Base-by-base conservation (phyloP, 2,329 filamentous ascomycete genomes). In the Colletotrichum melonis region DNA sequence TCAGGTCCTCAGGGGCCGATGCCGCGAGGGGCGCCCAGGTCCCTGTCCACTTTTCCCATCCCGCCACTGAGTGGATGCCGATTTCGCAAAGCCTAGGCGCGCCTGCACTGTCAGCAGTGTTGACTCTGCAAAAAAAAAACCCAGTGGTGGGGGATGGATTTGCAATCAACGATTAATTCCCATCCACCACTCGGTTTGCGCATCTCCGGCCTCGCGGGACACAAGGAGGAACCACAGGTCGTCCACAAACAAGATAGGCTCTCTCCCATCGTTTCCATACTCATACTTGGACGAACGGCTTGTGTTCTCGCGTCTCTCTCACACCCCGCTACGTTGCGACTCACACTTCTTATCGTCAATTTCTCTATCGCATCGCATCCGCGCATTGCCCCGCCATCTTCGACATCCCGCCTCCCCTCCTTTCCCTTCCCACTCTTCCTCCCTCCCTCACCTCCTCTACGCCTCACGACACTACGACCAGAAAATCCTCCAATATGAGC, bases 401-500 rank as follows among this genome's bases (percentile, higher is more conserved):
- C 46, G 9, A 14, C 32, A 35, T 32, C 24, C 46, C 57, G 22
- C 65, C 28, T 54, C 19, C 8, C 42, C 42, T 49, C 42, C 28
- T 22, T n/a, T 62, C 30, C 8, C 28, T 22, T 22, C 28, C 22
- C n/a, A 59, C 46, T 24, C 54, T n/a, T 12, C 24, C 19, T n/a
- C 49, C 63, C 35, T 30, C 19, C 14, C 1, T 5, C 24, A 26
- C 55, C 42, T 5, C n/a, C 38, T 24, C 30, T 6, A 4, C 28
- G 5, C 32, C 32, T 32, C 56, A n/a, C 67, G n/a, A 59, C 38
- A 60, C 60, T 49, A 57, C 28, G 49, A 52, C 24, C 32, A 12
- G 26, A 57, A 54, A n/a, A 46, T 4, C 32, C 55, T 28, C n/a
- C 64, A 87, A 82, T 75, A 99, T 99, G 97, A 98, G 95, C 81